Evolutionary conservation across 2,329 filamentous ascomycete species (phyloP).

Genomic region (Aureobasidium pullulans): DNA sequence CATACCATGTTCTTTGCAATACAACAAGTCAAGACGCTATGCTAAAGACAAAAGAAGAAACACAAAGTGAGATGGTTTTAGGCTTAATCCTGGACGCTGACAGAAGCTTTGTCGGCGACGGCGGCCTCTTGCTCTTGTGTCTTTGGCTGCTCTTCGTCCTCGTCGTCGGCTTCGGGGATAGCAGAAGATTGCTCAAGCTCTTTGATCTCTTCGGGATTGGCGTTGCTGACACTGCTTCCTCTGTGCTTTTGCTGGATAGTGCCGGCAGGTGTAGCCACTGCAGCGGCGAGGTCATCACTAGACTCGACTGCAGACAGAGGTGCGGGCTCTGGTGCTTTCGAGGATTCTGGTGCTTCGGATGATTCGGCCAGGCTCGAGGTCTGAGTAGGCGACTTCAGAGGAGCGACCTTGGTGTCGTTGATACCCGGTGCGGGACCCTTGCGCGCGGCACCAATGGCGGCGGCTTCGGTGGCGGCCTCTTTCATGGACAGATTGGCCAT

Average conservation of each 20-base stretch:
- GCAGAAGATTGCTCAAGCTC: slow-evolving; percentile 24
- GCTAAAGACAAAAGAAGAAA: neutral
- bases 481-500: slow-evolving; percentile 23
- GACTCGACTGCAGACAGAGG: slow-evolving; percentile 8
- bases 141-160: slow-evolving; percentile 17
- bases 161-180: slow-evolving; percentile 23
- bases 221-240: slow-evolving; percentile 21
- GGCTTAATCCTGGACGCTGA: slow-evolving; percentile 31
- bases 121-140: slow-evolving; percentile 23
- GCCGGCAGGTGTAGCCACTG: slow-evolving; percentile 12
- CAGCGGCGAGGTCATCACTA: neutral
- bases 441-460: slow-evolving; percentile 18
- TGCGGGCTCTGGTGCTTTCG: neutral
- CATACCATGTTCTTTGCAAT: neutral
- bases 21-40: slow-evolving; percentile 1
- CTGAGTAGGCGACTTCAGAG: slow-evolving; percentile 9
- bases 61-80: neutral
- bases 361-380: neutral
- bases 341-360: neutral
- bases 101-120: slow-evolving; percentile 25
- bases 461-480: slow-evolving; percentile 23
- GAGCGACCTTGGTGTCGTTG: slow-evolving; percentile 14
- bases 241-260: slow-evolving; percentile 18
- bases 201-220: slow-evolving; percentile 26
- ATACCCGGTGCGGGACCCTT: slow-evolving; percentile 11